Conservation (phyloP, 768 basidiomycete genomes). For the Tricholoma furcatifolium region DNA sequence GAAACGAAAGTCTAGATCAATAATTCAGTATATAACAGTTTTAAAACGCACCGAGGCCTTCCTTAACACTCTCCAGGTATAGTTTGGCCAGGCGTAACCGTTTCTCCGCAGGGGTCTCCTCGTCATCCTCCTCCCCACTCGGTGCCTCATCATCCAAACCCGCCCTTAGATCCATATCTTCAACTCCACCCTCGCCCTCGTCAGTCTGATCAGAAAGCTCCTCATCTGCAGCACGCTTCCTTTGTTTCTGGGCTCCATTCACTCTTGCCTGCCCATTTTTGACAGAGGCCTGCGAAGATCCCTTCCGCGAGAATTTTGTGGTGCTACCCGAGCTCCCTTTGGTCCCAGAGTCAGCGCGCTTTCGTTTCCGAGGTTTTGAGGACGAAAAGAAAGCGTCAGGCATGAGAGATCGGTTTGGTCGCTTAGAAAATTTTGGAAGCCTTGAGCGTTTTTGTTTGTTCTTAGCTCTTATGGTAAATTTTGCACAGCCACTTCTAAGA, state of each 20-base stretch:
- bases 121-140: constrained; percentile 81
- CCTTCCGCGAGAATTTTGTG: constrained; percentile 28
- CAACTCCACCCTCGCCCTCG: constrained; percentile 53
- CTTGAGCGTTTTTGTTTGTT: not conserved
- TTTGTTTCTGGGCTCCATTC: constrained; percentile 27
- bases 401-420: constrained; percentile 40
- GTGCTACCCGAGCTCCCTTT: constrained; percentile 19
- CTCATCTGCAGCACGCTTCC: constrained; percentile 44
- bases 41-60: constrained; percentile 57
- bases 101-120: constrained; percentile 93
- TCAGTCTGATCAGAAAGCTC: constrained; percentile 68
- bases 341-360: constrained; percentile 40
- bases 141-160: constrained; percentile 45
- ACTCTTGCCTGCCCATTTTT: constrained; percentile 25
- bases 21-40: not conserved
- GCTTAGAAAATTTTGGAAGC: constrained; percentile 3
- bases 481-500: constrained; percentile 9
- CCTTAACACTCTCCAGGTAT: constrained; percentile 84
- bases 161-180: constrained; percentile 71
- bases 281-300: constrained; percentile 16
- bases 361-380: constrained; percentile 60
- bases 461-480: not conserved
- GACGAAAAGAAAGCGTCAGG: constrained; percentile 82
- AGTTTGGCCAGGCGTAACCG: constrained; percentile 86
- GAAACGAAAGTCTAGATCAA: not conserved